Base-by-base conservation (phyloP, 1,139 yeast species). In the Candida sp. region DNA sequence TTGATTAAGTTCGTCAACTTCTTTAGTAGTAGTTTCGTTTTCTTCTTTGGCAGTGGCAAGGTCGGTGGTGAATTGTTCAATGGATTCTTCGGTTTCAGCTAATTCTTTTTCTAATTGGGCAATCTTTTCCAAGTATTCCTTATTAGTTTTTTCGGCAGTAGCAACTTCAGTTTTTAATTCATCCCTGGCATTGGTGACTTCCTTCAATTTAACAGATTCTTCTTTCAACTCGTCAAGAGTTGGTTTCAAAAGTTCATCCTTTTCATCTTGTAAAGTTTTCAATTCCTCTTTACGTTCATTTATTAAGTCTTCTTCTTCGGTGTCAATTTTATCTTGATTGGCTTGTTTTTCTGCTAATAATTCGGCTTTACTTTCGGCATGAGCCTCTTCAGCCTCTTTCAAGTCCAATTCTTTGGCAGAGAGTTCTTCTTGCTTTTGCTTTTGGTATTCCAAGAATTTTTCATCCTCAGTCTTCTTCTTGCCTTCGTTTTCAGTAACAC, bases 181-280 rank as follows among this genome's bases (percentile, higher is more conserved):
- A 38, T 61, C 67, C 50, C 66, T 68, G 27, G 75, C 68, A 46
- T 68, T 64, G 25, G 72, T 66, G 41, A 73, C 60, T 36, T 66
- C 68, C 47, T 64, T 61, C 53, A 73, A 67, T 53, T 73, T 73
- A 27, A 56, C 58, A 36, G 58, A 63, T 55, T 73, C 78, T 30
- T 53, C 61, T 44, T 58, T 61, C 52, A 73, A 70, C 49, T 70
- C 76, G 35, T 66, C 74, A 53, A 71, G 65, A 11, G 65, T 55
- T 21, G 79, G 79, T 46, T 63, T 59, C 49, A 73, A 60, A 32
- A 61, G 56, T 49, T 66, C 77, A 49, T 73, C 78, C 51, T 71
- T 69, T 50, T 73, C 73, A 2, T 66, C 66, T 55, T 77, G 80
- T 59, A 77, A 57, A 33, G 64, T 65, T 33, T 63, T 73, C 50